Evolutionary conservation across 495 filamentous ascomycete species (phyloP).

Genomic region (Trichodelitschia bisporula): DNA sequence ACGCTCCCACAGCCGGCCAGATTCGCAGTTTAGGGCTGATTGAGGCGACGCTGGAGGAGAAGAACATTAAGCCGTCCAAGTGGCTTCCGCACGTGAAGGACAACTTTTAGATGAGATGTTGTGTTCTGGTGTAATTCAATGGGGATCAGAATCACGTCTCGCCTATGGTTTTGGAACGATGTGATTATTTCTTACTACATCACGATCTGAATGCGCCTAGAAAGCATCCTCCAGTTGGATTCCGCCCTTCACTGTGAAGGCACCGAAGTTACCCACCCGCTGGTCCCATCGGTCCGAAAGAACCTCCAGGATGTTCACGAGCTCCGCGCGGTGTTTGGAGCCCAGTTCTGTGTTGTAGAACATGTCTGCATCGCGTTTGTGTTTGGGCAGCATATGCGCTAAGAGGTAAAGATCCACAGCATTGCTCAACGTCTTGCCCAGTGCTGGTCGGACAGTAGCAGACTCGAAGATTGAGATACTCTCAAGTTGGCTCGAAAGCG

Average conservation of each 20-base stretch:
- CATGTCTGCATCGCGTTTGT: constrained; percentile 2
- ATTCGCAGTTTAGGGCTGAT: constrained; percentile 68
- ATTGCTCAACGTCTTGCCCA: constrained; percentile 8
- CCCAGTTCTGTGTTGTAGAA: neutral
- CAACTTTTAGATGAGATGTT: too few relatives aligned
- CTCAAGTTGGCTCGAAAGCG: too few relatives aligned
- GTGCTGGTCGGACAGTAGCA: constrained; percentile 8
- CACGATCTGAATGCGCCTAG: too few relatives aligned
- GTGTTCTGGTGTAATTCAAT: too few relatives aligned
- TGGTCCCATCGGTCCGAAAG: constrained; percentile 10
- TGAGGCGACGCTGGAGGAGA: constrained; percentile 50
- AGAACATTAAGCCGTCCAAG: constrained; percentile 21
- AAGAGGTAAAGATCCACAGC: constrained; percentile 13
- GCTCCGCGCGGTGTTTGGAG: constrained; percentile 1
- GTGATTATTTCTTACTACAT: too few relatives aligned
- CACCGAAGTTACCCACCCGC: constrained; percentile 11
- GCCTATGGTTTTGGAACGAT: too few relatives aligned
- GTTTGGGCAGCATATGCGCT: constrained; percentile 5
- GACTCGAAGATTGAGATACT: constrained; percentile 11
- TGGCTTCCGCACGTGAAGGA: constrained; percentile 11
- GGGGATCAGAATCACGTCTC: too few relatives aligned
- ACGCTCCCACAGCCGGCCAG: constrained; percentile 44
- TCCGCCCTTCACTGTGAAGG: constrained; percentile 1
- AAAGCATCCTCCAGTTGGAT: neutral
- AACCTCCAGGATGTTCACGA: constrained; percentile 12